Evolutionary conservation across 495 filamentous ascomycete genomes (phyloP).

Genomic region (Neurospora terricola): DNA sequence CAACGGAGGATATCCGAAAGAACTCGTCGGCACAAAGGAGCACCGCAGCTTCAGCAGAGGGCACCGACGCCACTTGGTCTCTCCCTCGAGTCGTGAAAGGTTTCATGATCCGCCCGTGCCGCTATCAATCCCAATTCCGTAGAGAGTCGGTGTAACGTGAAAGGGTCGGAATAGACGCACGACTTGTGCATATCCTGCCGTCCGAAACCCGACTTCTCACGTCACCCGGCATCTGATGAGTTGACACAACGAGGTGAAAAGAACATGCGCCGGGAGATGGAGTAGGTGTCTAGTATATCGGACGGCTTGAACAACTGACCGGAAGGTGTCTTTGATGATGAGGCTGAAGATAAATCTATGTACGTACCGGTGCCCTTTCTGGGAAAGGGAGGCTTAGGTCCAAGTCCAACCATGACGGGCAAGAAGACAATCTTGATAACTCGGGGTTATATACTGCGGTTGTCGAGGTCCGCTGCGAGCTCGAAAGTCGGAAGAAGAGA

Average conservation of each 20-base stretch:
- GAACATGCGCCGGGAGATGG: not conserved
- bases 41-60: not conserved
- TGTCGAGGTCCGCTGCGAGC: not conserved
- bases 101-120: not conserved
- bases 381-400: slow-evolving; percentile 61
- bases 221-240: not conserved
- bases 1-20: not conserved
- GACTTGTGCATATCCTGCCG: not conserved
- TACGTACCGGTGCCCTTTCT: slow-evolving; percentile 53
- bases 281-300: not conserved
- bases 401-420: slow-evolving; percentile 63
- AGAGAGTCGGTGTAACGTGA: not conserved
- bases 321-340: not conserved
- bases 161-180: not conserved
- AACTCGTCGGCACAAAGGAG: not conserved
- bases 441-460: not conserved
- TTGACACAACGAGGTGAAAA: not conserved
- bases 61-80: not conserved
- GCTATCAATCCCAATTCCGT: not conserved
- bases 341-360: not conserved
- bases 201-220: not conserved
- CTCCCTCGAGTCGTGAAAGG: not conserved
- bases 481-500: not conserved
- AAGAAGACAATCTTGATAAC: not conserved
- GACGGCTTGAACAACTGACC: not conserved